Base-by-base conservation (phyloP, 805 yeast species). In the Priceomyces melissophilus region DNA sequence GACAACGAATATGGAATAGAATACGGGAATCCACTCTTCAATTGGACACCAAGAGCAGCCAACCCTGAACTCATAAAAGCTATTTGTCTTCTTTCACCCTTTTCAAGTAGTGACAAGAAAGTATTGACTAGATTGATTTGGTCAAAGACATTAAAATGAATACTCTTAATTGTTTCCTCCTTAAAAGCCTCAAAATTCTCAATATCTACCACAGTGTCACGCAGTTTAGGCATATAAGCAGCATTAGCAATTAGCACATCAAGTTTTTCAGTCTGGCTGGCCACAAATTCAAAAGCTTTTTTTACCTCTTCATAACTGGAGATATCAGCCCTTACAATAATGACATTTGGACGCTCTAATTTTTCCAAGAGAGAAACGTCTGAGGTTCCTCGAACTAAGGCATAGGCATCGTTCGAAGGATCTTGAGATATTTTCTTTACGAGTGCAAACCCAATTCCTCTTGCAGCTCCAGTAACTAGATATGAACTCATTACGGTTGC, bases 21-120 rank as follows among this genome's bases (percentile, higher is more conserved):
- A 11, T 5, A 4, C n/a, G 9, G 32, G 32, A 30, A 2, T n/a
- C 30, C 30, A 20, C 23, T 13, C 3, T 31, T 12, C 10, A 32
- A 25, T n/a, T 13, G 32, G 30, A 27, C 10, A 11, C 30, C 11
- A 10, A 27, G 10, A 10, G 30, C 30, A 27, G 30, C 10, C 13
- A 31, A 10, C 3, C 37, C 40, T 10, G 37, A 17, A n/a, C 39
- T 15, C 4, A 23, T 28, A 12, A 36, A 36, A 6, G 36, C 13
- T 9, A 40, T 8, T 30, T 40, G 35, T 14, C 36, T 40, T 12
- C 8, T 23, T 20, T 30, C 12, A 10, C 37, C 14, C 17, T 36
- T 36, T 20, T 37, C 39, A 17, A 40, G 29, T 14, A 40, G 32
- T n/a, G 43, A 40, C 4, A 40, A 7, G 20, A 40, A 40, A 5